Base-by-base conservation (phyloP, 768 basidiomycete genomes). In the Phanerochaete carnosa region DNA sequence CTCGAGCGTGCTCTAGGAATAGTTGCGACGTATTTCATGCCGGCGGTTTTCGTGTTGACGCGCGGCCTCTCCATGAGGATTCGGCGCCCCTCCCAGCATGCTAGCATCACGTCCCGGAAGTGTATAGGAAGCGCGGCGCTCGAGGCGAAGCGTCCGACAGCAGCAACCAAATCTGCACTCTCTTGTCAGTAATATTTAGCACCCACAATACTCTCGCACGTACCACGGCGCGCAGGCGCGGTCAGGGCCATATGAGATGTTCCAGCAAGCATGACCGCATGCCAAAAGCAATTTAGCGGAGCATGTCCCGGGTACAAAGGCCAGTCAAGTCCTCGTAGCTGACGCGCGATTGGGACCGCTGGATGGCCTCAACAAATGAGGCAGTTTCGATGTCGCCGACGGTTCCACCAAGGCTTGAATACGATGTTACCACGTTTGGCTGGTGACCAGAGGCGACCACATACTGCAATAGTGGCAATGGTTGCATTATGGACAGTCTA, bases 381-480 rank as follows among this genome's bases (percentile, higher is more conserved):
- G n/a, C n/a, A n/a, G n/a, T n/a, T 69, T 99, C 96, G 72, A 99
- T 99, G 69, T 99, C 96, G 47, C 96, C 96, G 15, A 99, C 96
- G 0, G 96, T 99, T 22, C 96, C 96, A 58, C 96, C 96, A 62
- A 99, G n/a, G 90, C 94, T 95, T 62, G n/a, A 39, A 39, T 58
- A n/a, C n/a, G n/a, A n/a, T n/a, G n/a, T n/a, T n/a, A n/a, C n/a
- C n/a, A n/a, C n/a, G n/a, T n/a, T n/a, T n/a, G n/a, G n/a, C n/a
- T n/a, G n/a, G n/a, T n/a, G 9, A 39, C 37, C 19, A 19, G 37
- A 26, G 19, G 15, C 22, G 45, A 28, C 37, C 9, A 65, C 79
- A 58, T 60, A 95, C 95, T n/a, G n/a, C n/a, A n/a, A n/a, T n/a
- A n/a, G n/a, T 95, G 23, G 91, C 96, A 72, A 90, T 93, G 30